These are phyloP conservation scores for Sphaerulina populicola DNA, from an alignment of 2,329 filamentous ascomycete species.

Conservation along the genomic window DNA sequence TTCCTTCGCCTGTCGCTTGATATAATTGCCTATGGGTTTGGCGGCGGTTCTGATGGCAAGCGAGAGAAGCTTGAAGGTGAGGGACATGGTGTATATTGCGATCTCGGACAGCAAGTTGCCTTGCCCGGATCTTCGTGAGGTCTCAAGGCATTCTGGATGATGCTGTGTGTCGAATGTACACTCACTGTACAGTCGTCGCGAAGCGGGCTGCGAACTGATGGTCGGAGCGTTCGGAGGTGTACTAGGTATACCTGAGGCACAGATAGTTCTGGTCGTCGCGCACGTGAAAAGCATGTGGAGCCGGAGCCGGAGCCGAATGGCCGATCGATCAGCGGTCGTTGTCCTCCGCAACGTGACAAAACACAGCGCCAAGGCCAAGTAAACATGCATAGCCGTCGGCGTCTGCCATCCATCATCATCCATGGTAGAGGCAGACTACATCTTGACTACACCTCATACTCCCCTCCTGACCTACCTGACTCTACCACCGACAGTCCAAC, in stretches of 20 bases:
- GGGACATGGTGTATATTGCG: constrained; percentile 44
- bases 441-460: too few relatives aligned
- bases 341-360: not conserved
- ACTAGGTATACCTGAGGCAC: not conserved
- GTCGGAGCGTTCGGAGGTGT: not conserved
- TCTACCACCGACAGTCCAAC: constrained; percentile 6
- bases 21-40: constrained; percentile 59
- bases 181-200: not conserved
- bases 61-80: constrained; percentile 59
- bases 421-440: too few relatives aligned
- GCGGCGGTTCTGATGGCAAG: constrained; percentile 57
- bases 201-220: too few relatives aligned
- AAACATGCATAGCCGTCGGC: too few relatives aligned
- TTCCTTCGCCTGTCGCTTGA: constrained; percentile 60
- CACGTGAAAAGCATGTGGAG: not conserved
- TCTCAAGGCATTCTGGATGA: not conserved
- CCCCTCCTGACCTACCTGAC: too few relatives aligned
- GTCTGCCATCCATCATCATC: too few relatives aligned
- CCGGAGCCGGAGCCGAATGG: too few relatives aligned
- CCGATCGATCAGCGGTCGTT: not conserved
- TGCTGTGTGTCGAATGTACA: not conserved
- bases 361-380: not conserved
- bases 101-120: not conserved
- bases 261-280: not conserved
- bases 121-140: not conserved